Percentiles rank a stretch among this genome's conserved stretches.
Evolutionary conservation across 1,284 basidiomycete species (phyloP).

Genomic region (Cryptococcus hybrid): DNA sequence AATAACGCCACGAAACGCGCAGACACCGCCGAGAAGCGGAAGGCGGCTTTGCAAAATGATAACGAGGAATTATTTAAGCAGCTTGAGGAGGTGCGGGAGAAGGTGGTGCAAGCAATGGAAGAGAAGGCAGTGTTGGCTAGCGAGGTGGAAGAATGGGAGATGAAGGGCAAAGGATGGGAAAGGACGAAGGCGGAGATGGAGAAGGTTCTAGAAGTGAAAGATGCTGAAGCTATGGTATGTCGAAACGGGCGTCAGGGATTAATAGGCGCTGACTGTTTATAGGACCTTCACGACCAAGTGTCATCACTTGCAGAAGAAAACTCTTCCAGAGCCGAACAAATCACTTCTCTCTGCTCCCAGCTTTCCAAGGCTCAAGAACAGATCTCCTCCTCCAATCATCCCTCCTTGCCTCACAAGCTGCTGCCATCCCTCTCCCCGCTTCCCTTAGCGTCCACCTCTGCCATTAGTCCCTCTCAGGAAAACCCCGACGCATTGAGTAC

Average conservation of each 20-base stretch:
- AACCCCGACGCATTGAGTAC: conserved; percentile 7
- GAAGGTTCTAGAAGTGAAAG: conserved; percentile 14
- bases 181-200: conserved; percentile 25
- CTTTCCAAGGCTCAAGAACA: not conserved
- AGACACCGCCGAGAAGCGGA: conserved; percentile 42
- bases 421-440: not conserved
- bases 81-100: conserved; percentile 46
- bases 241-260: not conserved
- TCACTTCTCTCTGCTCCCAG: conserved; percentile 8
- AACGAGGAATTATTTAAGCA: conserved; percentile 47
- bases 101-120: conserved; percentile 44
- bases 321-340: conserved; percentile 5
- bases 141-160: conserved; percentile 30
- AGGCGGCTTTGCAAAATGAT: conserved; percentile 41
- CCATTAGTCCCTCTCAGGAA: not conserved
- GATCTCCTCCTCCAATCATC: not conserved
- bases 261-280: not conserved
- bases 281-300: conserved; percentile 17
- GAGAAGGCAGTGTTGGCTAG: conserved; percentile 43
- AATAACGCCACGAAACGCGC: conserved; percentile 29
- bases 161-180: conserved; percentile 29
- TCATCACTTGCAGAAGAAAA: conserved; percentile 19
- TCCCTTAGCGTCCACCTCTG: not conserved
- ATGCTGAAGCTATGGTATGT: conserved; percentile 17
- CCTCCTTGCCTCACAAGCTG: not conserved